Conservation (phyloP, 1,139 yeast genomes). For the Suhomyces bribrorum region DNA sequence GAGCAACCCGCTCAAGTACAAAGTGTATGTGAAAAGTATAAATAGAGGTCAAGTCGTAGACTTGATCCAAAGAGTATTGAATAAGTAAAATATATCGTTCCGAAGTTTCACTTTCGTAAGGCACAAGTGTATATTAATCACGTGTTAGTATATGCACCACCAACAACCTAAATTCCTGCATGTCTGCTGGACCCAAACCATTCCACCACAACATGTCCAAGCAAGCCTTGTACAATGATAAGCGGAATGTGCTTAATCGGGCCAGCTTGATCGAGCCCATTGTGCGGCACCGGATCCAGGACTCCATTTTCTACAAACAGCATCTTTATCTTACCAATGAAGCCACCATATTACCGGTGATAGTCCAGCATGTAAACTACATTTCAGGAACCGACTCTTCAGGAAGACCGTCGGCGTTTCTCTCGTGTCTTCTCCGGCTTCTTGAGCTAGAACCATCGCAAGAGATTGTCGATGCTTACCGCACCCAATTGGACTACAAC, state of each 20-base stretch:
- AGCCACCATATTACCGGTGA: slow-evolving; percentile 40
- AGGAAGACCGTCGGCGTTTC: slow-evolving; percentile 60
- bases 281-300: slow-evolving; percentile 65
- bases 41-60: too few species aligned
- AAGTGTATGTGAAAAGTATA: too few species aligned
- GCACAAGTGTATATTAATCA: too few species aligned
- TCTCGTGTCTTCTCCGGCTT: slow-evolving; percentile 63
- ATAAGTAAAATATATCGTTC: too few species aligned
- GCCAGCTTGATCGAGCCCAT: slow-evolving; percentile 65
- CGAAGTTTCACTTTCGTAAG: too few species aligned
- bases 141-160: too few species aligned
- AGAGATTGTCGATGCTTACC: slow-evolving; percentile 53
- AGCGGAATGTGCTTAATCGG: slow-evolving; percentile 38
- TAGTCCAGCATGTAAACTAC: slow-evolving; percentile 41
- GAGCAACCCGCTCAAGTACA: too few species aligned
- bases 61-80: too few species aligned
- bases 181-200: background rate
- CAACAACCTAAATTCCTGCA: too few species aligned
- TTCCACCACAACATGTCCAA: background rate
- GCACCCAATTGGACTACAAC: slow-evolving; percentile 44
- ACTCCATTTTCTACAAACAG: slow-evolving; percentile 68
- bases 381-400: slow-evolving; percentile 52
- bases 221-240: slow-evolving; percentile 18
- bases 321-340: slow-evolving; percentile 60
- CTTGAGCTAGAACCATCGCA: slow-evolving; percentile 61